phyloP scores from a whole-genome alignment of 495 filamentous ascomycete species.

The Copromyces sp. region DNA sequence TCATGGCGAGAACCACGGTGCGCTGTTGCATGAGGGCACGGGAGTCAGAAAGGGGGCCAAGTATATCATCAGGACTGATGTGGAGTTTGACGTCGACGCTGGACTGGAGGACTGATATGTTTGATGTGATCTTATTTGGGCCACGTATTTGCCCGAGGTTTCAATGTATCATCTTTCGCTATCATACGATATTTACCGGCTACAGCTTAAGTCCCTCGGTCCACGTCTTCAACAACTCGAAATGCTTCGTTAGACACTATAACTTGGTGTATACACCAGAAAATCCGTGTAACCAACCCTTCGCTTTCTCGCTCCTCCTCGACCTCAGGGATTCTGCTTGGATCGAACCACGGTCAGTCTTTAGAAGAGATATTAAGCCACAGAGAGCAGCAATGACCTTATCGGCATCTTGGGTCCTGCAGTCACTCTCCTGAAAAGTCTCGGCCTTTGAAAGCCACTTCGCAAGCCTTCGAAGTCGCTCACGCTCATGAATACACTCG shows the following conservation, averaged over 20 bases:
- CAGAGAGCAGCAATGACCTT: not conserved
- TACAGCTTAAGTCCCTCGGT: not conserved
- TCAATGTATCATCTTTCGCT: not conserved
- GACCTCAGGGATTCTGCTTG: not conserved
- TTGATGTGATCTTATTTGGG: not conserved
- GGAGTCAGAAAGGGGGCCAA: conserved; percentile 35
- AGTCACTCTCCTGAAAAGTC: not conserved
- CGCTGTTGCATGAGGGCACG: conserved; percentile 38
- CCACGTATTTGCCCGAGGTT: not conserved
- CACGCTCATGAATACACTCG: not conserved
- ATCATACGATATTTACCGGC: not conserved
- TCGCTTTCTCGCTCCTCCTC: not conserved
- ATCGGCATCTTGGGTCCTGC: not conserved
- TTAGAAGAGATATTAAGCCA: not conserved
- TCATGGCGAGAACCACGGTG: conserved; percentile 34
- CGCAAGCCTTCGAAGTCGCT: not conserved
- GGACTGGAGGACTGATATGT: not conserved
- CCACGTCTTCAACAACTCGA: not conserved
- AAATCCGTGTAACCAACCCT: not conserved
- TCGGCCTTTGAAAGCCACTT: not conserved
- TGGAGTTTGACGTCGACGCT: conserved; percentile 35
- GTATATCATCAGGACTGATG: conserved; percentile 41
- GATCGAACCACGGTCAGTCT: not conserved
- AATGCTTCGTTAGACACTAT: not conserved
- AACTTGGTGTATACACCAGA: not conserved